These are phyloP conservation scores for Cytidiella melzeri DNA, from an alignment of 768 basidiomycete species.

Conservation along the genomic window DNA sequence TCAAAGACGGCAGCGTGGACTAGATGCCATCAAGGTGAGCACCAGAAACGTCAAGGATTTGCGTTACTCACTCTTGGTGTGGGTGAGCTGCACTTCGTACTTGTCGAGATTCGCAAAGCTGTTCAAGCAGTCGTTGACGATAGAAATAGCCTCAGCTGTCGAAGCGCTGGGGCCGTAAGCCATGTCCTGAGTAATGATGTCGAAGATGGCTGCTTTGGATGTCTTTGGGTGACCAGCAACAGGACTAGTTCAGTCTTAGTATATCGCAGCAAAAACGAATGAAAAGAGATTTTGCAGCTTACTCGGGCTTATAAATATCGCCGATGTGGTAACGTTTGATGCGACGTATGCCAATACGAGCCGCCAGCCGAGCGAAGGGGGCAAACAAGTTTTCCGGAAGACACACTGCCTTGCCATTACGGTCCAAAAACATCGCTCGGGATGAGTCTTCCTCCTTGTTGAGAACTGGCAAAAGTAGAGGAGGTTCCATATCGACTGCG, in stretches of 20 bases:
- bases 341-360: constrained; percentile 51
- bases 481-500: constrained; percentile 82
- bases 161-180: constrained; percentile 59
- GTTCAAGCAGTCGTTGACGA: constrained; percentile 61
- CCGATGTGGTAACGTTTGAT: constrained; percentile 83
- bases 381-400: constrained; percentile 68
- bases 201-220: constrained; percentile 72
- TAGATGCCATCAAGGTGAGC: constrained; percentile 32
- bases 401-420: constrained; percentile 68
- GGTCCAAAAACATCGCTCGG: constrained; percentile 72
- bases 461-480: constrained; percentile 71
- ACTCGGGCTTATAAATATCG: constrained; percentile 69
- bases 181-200: constrained; percentile 76
- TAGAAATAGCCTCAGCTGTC: constrained; percentile 65
- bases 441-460: constrained; percentile 50
- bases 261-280: no score
- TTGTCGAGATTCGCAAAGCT: constrained; percentile 66
- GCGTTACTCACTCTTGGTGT: constrained; percentile 58
- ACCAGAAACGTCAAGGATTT: constrained; percentile 1
- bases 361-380: constrained; percentile 82
- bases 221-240: constrained; percentile 69
- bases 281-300: no score
- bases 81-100: constrained; percentile 76
- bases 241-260: constrained; percentile 38
- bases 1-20: constrained; percentile 63